Percentiles rank a stretch among this genome's conserved stretches.
phyloP scores from a whole-genome alignment of 2,329 filamentous ascomycete genomes.

The Diaporthe amygdali region DNA sequence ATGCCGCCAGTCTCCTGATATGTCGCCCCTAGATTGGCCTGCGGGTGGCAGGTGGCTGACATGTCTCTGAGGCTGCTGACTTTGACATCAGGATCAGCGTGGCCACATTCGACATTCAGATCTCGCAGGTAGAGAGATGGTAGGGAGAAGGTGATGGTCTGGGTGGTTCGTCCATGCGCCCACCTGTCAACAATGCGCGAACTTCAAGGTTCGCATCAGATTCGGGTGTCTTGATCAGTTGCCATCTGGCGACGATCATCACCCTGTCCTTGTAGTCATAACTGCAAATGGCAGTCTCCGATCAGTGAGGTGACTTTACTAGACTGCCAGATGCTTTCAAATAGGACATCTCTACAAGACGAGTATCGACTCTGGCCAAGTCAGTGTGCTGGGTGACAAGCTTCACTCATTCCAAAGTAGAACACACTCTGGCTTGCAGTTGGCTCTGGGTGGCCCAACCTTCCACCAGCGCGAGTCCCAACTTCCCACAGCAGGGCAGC shows the following conservation, averaged over 20 bases:
- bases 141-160: neutral
- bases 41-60: neutral
- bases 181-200: neutral
- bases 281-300: neutral
- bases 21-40: neutral
- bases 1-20: conserved; percentile 1
- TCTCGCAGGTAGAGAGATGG: neutral
- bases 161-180: neutral
- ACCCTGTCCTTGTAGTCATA: neutral
- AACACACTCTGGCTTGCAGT: neutral
- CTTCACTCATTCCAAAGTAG: neutral
- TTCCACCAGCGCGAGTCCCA: neutral
- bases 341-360: neutral
- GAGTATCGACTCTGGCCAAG: neutral
- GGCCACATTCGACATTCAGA: neutral
- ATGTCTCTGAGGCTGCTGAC: neutral
- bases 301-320: neutral
- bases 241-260: neutral
- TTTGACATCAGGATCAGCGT: neutral
- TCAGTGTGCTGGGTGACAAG: neutral
- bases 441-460: neutral
- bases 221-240: neutral
- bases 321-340: neutral
- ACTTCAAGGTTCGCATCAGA: neutral
- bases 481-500: neutral